Base-by-base conservation (phyloP, 306 rosid genomes). In the Pterocarpus macrocarpus region DNA sequence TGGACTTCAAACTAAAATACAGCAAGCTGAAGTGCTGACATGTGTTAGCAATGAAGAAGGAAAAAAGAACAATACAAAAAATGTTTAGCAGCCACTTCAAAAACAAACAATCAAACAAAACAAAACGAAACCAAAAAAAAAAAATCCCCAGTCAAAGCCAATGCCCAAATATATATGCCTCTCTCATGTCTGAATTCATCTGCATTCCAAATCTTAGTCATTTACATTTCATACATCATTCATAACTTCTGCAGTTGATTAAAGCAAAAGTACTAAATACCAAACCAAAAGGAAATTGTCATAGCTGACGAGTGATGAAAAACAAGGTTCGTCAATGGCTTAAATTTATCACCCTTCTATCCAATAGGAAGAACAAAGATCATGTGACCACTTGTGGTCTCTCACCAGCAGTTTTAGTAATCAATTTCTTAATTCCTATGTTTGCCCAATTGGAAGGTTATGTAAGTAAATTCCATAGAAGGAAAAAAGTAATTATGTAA, bases 381-480 rank as follows among this genome's bases (percentile, higher is more conserved):
- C 1, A 22, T 22, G 28, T 22, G 28, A 22, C 28, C 28, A 22
- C 0, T 22, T 22, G 5, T 36, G 8, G 32, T n/a, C 16, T 38
- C 66, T 65, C 39, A 22, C 52, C 55, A 14, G 67, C 22, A 16
- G 22, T 22, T 34, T 45, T 62, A n/a, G 33, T 44, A n/a, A 75
- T 75, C 43, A 45, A 44, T 32, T 75, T 63, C 36, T 43, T 62
- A 63, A 63, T 10, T 43, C 10, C 72, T 10, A 9, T 63, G 50
- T 56, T 67, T 66, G 56, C 8, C 14, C 14, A 41, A 22, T 66
- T 30, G 75, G 33, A 39, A 55, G 39, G 80, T 47, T 62, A 61
- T 43, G 16, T 8, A 44, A 36, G 34, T 45, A 43, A 33, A 6
- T 53, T 34, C 1, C 17, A 22, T 22, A 22, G 28, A 22, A 22